Percentiles rank a stretch among this genome's conserved stretches.
phyloP scores from a whole-genome alignment of 495 filamentous ascomycete species.

The Hypomontagnella monticulosa region DNA sequence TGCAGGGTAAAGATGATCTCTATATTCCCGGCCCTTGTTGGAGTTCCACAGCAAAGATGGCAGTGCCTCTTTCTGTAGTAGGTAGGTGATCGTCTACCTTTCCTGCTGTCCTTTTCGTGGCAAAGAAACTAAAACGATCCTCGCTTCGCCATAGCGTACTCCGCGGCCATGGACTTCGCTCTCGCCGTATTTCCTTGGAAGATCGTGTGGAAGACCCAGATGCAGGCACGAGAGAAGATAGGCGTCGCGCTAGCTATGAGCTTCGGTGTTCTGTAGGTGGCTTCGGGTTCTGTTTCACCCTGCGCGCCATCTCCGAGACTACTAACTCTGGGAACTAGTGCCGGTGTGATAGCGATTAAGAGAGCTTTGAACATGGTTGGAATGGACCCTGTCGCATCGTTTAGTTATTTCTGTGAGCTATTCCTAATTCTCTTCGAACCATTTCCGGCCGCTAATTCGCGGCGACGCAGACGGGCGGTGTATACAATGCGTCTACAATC shows the following conservation, averaged over 20 bases:
- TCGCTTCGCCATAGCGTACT: constrained; percentile 39
- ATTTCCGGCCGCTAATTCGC: background rate
- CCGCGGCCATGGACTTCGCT: constrained; percentile 50
- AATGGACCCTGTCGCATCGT: constrained; percentile 18
- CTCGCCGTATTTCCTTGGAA: constrained; percentile 50
- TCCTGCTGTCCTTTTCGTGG: no score
- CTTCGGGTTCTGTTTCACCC: background rate
- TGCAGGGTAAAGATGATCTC: constrained; percentile 12
- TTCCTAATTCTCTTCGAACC: background rate
- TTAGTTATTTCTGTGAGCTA: constrained; percentile 20
- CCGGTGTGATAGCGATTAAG: constrained; percentile 26
- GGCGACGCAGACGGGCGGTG: constrained; percentile 9
- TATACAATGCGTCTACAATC: constrained; percentile 28
- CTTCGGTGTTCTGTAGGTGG: constrained; percentile 53
- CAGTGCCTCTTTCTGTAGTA: constrained; percentile 24
- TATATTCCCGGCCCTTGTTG: constrained; percentile 37
- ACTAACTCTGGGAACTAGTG: constrained; percentile 7
- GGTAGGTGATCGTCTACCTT: constrained; percentile 9
- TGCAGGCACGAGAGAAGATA: constrained; percentile 50
- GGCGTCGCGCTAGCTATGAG: constrained; percentile 53
- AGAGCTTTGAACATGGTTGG: constrained; percentile 11
- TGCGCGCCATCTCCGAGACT: background rate
- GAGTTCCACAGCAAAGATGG: constrained; percentile 22
- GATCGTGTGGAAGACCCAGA: constrained; percentile 47
- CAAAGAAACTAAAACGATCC: background rate